Percentiles rank a stretch among this genome's conserved stretches.
phyloP scores from a whole-genome alignment of 2,329 filamentous ascomycete species.

The Ophiostoma novo-ulmi region DNA sequence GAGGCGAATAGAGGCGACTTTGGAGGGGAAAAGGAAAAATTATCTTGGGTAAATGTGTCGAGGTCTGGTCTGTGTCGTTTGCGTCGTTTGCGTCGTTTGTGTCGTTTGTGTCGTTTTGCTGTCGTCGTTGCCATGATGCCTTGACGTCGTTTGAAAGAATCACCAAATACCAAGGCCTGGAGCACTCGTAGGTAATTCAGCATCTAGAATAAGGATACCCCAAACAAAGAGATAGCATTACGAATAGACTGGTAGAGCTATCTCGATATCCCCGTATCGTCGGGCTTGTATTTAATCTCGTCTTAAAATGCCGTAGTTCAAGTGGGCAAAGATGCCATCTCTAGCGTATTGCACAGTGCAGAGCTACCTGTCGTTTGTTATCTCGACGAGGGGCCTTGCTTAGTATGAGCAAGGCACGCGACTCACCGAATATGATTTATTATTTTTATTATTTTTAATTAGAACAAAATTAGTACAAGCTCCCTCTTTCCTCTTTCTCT shows the following conservation, averaged over 20 bases:
- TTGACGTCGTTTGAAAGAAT: not conserved
- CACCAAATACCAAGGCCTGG: not conserved
- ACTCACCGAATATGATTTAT: not conserved
- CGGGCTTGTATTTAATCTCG: not conserved
- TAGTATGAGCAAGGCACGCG: not conserved
- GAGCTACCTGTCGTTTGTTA: not conserved
- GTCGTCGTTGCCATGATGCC: not conserved
- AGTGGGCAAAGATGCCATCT: conserved; percentile 3
- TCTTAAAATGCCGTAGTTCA: not conserved
- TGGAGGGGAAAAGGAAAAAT: conserved; percentile 11
- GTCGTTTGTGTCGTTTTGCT: not conserved
- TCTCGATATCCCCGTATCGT: not conserved
- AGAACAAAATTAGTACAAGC: not conserved
- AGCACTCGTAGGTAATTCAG: not conserved
- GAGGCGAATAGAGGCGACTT: not conserved
- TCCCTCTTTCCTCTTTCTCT: not conserved
- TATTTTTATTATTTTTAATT: not conserved
- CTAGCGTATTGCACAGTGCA: not conserved
- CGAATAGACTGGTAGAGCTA: not conserved
- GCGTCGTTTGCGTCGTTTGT: not conserved
- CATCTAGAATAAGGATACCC: not conserved
- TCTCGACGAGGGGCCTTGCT: conserved; percentile 1
- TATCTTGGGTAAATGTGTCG: not conserved
- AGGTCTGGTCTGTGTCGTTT: not conserved
- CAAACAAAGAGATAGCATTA: not conserved